A percentile compares a stretch with the other conserved stretches of the same genome.
Evolutionary conservation across 169 alveolate genomes (phyloP).

Genomic region (Plasmodium blacklocki): DNA sequence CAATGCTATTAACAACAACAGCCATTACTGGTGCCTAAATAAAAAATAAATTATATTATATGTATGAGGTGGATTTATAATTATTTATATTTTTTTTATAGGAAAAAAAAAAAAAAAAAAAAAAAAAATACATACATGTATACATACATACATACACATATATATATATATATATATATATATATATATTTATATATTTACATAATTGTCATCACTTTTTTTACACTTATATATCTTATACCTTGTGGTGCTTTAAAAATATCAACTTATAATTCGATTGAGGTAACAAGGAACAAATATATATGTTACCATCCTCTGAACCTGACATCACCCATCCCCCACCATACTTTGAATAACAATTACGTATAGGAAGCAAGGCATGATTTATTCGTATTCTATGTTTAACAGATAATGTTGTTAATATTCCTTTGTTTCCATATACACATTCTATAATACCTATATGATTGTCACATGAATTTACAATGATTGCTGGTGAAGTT

Average conservation of each 20-base stretch:
- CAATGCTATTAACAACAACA: constrained; percentile 87
- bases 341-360: constrained; percentile 82
- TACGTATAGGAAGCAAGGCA: constrained; percentile 83
- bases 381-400: constrained; percentile 82
- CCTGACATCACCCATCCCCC: constrained; percentile 89
- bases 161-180: too few species aligned
- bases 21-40: constrained; percentile 89
- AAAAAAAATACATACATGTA: constrained; percentile 8
- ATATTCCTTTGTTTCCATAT: constrained; percentile 81
- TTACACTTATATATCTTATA: constrained; percentile 10
- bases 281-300: constrained; percentile 80
- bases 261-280: constrained; percentile 57
- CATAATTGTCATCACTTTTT: background rate
- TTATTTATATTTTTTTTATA: background rate
- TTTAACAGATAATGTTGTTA: constrained; percentile 59
- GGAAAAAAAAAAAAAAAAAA: constrained; percentile 9
- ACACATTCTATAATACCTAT: constrained; percentile 87
- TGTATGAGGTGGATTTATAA: background rate
- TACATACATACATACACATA: too few species aligned
- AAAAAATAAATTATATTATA: background rate
- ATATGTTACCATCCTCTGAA: constrained; percentile 85
- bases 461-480: constrained; percentile 87
- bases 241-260: constrained; percentile 77
- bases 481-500: constrained; percentile 78
- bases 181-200: too few species aligned